Base-by-base conservation (phyloP, 352 stramenopile genomes). In the Phytophthora boehmeriae region DNA sequence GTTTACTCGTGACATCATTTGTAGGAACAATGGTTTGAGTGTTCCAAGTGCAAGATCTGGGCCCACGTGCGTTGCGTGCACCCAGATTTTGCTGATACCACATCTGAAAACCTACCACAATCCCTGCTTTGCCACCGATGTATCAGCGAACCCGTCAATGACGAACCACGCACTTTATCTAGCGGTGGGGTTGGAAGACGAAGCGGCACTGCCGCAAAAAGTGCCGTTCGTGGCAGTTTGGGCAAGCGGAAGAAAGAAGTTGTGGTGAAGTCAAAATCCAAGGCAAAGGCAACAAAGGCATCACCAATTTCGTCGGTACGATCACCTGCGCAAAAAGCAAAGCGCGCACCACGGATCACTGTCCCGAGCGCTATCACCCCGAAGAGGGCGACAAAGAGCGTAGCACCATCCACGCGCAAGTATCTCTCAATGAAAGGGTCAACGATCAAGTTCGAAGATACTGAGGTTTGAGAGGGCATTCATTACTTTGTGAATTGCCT, bases 21-120 rank as follows among this genome's bases (percentile, higher is more conserved):
- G 0, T 49, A 94, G 80, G 78, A 86, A 30, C 77, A 85, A 74
- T 93, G 82, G 78, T 93, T 95, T 58, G 83, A 95, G 65, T 95
- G 83, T 51, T 92, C 86, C 0, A 66, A 68, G 28, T 95, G 86
- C 62, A 81, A 86, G 48, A 83, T 93, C 49, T 95, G 86, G 86
- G 64, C 75, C 10, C 86, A 95, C 23, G 55, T 95, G 14, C 67
- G 71, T 35, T 95, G 86, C 52, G 61, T 87, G 38, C 78, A 92
- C 39, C 83, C 77, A 13, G 67, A 66, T 19, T 55, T 90, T 2
- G 67, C 64, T 6, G 43, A 54, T 5, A 36, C 56, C 8, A 56
- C 82, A 66, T 63, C 71, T 17, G 68, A 82, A 36, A 59, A 79
- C 9, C 57, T 90, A 0, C 80, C 80, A 27, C 55, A 78, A 23